phyloP scores from a whole-genome alignment of 2,329 filamentous ascomycete species.

The Teratosphaeria pseudoeucalypti region DNA sequence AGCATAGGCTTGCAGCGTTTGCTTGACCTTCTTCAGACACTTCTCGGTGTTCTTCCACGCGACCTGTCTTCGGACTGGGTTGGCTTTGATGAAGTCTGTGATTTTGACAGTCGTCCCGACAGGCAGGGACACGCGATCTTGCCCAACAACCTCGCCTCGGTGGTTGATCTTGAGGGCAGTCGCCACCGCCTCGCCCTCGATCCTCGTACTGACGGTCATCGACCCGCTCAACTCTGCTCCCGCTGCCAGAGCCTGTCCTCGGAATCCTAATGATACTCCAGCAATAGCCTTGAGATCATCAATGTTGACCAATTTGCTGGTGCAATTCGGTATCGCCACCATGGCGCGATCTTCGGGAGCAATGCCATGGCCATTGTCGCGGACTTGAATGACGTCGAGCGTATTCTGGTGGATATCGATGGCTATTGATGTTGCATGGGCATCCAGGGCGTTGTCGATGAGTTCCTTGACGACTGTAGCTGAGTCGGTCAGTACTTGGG shows the following conservation, averaged over 20 bases:
- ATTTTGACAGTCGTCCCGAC: conserved; percentile 60
- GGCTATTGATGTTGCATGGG: conserved; percentile 55
- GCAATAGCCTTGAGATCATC: conserved; percentile 50
- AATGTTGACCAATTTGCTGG: conserved; percentile 60
- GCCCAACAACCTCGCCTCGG: conserved; percentile 32
- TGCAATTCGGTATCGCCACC: conserved; percentile 58
- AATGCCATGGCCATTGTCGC: conserved; percentile 67
- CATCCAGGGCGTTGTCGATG: conserved; percentile 67
- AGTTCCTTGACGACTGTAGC: conserved; percentile 62
- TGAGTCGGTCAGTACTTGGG: conserved; percentile 50
- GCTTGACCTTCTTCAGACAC: conserved; percentile 47
- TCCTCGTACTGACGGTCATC: conserved; percentile 53
- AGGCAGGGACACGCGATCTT: conserved; percentile 43
- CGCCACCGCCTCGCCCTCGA: conserved; percentile 50
- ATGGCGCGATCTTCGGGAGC: conserved; percentile 48
- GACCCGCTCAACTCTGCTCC: conserved; percentile 48
- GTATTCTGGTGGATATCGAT: conserved; percentile 56
- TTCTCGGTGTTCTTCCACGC: conserved; percentile 49
- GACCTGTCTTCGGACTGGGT: conserved; percentile 55
- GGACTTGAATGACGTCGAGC: conserved; percentile 57
- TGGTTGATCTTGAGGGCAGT: conserved; percentile 41
- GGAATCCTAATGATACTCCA: conserved; percentile 58
- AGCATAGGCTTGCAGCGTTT: conserved; percentile 53
- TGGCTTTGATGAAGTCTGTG: conserved; percentile 45
- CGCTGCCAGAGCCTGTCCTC: conserved; percentile 63